Base-by-base conservation (phyloP, 176 grass and related monocot species). In the Bonia amplexicaulis region DNA sequence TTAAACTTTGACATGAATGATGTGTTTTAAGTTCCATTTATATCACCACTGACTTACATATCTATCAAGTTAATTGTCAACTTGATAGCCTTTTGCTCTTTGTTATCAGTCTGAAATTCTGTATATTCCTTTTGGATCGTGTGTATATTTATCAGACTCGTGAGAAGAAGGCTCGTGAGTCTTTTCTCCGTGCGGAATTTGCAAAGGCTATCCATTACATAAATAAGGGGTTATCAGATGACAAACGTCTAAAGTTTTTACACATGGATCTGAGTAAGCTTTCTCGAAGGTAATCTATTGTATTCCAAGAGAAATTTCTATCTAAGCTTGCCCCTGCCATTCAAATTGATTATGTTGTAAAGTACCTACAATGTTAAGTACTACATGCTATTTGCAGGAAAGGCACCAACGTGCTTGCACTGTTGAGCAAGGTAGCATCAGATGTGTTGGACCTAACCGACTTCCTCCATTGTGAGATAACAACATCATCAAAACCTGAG, bases 251-350 rank as follows among this genome's bases (percentile, higher is more conserved):
- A 29, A 93, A 84, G 76, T 99, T 99, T 85, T 87, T 99, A 82
- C 97, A 99, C 84, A 96, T 94, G 97, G 97, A 99, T 94, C 88
- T 99, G 49, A 90, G 92, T 87, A 99, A 96, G 69, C 93, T 96
- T 75, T 90, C 90, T 84, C 86, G 92, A 87, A 99, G 91, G 97
- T 99, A 82, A 80, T 74, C 40, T 61, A 53, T 71, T 71, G 16
- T 64, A 27, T 69, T 71, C 11, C 20, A 76, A 69, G 45, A 7
- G 20, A 35, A 61, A 75, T 54, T 74, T 87, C 31, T 77, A 51
- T 79, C 6, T 16, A 57, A 87, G 33, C n/a, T 69, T 49, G 23
- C 52, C 22, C 20, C 27, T 86, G 66, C 57, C 58, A 49, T 74
- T 37, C 31, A 86, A 73, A 53, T n/a, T 60, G 42, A 15, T 87